Evolutionary conservation across 441 rosid genomes (phyloP).

Genomic region (Brassica hybrid): DNA sequence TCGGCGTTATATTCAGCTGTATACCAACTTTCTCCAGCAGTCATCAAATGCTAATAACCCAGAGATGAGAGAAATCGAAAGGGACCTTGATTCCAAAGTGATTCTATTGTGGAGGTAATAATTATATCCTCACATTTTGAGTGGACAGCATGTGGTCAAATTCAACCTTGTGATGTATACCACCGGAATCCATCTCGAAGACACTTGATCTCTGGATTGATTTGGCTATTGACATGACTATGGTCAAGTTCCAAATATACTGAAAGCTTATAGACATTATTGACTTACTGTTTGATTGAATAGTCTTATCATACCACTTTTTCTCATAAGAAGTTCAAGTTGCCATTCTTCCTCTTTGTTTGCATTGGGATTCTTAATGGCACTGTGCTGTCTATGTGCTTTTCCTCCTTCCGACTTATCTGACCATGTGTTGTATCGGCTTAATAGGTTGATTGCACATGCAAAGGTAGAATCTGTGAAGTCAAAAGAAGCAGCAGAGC

Average conservation of each 20-base stretch:
- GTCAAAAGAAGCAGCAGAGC: constrained; percentile 95
- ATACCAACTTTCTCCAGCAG: constrained; percentile 82
- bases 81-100: constrained; percentile 91
- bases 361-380: constrained; percentile 8
- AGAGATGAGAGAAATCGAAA: constrained; percentile 91
- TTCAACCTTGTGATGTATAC: constrained; percentile 30
- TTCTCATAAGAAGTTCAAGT: constrained; percentile 26
- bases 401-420: constrained; percentile 16
- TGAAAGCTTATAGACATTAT: not conserved
- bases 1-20: constrained; percentile 81
- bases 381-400: not conserved
- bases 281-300: constrained; percentile 10
- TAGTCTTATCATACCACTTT: constrained; percentile 3
- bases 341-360: constrained; percentile 21
- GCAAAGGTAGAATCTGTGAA: constrained; percentile 94
- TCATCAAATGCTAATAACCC: constrained; percentile 54
- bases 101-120: constrained; percentile 95
- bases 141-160: constrained; percentile 21
- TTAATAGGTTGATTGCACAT: constrained; percentile 94
- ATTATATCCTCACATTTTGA: constrained; percentile 22
- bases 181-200: not conserved
- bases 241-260: constrained; percentile 14
- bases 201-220: constrained; percentile 27
- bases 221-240: constrained; percentile 21
- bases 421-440: constrained; percentile 33